Evolutionary conservation across 1,284 basidiomycete species (phyloP), one percentile per base, ranked within the genome.

Genomic region (Phlebopus sp.): DNA sequence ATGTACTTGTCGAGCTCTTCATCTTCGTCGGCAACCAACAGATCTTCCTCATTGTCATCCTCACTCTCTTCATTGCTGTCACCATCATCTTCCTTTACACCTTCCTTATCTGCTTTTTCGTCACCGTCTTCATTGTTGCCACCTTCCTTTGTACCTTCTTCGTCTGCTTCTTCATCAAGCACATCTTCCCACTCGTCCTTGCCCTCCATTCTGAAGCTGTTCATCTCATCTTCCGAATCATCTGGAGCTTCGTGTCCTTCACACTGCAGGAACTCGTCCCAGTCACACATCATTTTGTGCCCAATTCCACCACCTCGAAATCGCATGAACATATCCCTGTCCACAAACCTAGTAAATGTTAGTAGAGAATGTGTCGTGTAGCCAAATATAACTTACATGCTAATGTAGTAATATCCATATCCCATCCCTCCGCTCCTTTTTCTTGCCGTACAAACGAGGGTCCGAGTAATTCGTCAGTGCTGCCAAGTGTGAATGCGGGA

Each of bases 261-360:
- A 11, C 14, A 11, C 14, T 41, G 39, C 8, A 41, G 21, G n/a
- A 27, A 23, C 3, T 15, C 19, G 14, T 41, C 39, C 39, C 39
- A 41, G 14, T 41, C 23, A 2, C 42, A 3, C 1, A 42, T 48
- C 15, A 21, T 42, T 7, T 48, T 44, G 46, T 71, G 68, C 0
- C 67, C 63, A 31, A 67, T 50, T 11, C 64, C 64, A 19, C 59
- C 51, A n/a, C 61, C 62, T 7, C 37, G 38, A 42, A 56, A 66
- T 1, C 60, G 57, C 60, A 68, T 62, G 10, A 63, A 53, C 59
- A 68, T 64, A 40, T 70, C 67, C 1, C 65, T 53, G 49, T 71
- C 69, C 37, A 63, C 60, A 49, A 68, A 70, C 15, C 69, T 70
- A 32, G 14, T 29, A 4, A 37, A 13, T 19, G 25, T 18, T 17